These are phyloP conservation scores for Pilasporangium apinafurcum DNA, from an alignment of 352 stramenopile species.

Conservation along the genomic window DNA sequence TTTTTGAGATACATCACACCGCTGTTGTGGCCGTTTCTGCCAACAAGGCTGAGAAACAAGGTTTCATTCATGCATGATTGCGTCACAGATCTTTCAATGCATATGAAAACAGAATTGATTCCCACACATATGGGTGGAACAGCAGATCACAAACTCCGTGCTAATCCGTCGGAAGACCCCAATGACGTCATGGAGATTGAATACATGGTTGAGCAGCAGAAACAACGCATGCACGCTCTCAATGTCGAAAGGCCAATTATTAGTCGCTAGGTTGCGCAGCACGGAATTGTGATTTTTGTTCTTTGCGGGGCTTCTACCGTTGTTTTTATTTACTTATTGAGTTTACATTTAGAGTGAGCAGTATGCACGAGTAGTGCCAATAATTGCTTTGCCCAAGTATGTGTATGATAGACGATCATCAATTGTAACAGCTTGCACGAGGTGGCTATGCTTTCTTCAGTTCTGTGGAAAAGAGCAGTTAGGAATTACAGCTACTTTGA, in stretches of 20 bases:
- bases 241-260: constrained; percentile 6
- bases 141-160: constrained; percentile 28
- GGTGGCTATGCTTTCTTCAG: no score
- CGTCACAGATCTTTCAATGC: constrained; percentile 40
- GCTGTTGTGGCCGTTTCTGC: constrained; percentile 57
- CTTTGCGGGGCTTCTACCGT: no score
- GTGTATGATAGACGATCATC: no score
- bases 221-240: constrained; percentile 33
- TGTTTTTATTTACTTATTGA: no score
- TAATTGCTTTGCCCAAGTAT: no score
- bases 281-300: no score
- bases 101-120: constrained; percentile 52
- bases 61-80: constrained; percentile 59
- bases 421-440: no score
- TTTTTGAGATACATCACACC: constrained; percentile 43
- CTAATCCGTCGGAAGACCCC: constrained; percentile 8
- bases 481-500: no score
- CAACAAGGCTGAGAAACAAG: constrained; percentile 38
- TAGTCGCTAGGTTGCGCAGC: no score
- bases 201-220: constrained; percentile 54
- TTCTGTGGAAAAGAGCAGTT: no score
- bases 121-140: constrained; percentile 42
- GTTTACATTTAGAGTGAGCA: no score
- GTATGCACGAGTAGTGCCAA: no score
- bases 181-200: constrained; percentile 32